Evolutionary conservation across 331 rosid genomes (phyloP).

Genomic region (Rosa hybrid): DNA sequence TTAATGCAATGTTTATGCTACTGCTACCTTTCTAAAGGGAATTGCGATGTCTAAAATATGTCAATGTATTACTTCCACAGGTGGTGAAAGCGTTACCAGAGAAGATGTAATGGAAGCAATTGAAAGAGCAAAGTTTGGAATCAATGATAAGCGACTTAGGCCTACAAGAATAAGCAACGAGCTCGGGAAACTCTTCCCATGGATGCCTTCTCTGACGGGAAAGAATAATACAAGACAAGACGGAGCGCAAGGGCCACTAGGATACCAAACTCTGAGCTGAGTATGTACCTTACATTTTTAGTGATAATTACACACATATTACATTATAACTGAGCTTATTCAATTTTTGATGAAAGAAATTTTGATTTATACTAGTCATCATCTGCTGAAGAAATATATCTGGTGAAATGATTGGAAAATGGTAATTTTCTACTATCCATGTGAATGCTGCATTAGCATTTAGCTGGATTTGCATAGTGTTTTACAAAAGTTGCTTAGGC

Average conservation of each 20-base stretch:
- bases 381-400: not conserved
- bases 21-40: not conserved
- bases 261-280: slow-evolving; percentile 77
- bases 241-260: slow-evolving; percentile 66
- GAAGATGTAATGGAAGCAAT: slow-evolving; percentile 95
- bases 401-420: not conserved
- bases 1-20: not conserved
- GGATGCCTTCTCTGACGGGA: slow-evolving; percentile 86
- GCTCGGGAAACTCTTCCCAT: slow-evolving; percentile 78
- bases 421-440: not conserved
- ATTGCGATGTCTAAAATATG: not conserved
- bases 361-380: not conserved
- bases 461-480: not conserved
- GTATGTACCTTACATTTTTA: slow-evolving; percentile 16
- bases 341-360: not conserved
- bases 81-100: slow-evolving; percentile 73
- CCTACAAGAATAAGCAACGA: slow-evolving; percentile 66
- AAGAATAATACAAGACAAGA: slow-evolving; percentile 54
- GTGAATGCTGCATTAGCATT: slow-evolving; percentile 7
- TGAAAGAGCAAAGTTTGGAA: slow-evolving; percentile 92
- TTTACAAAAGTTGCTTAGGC: not conserved
- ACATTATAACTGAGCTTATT: not conserved
- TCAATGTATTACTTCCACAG: slow-evolving; percentile 37
- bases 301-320: slow-evolving; percentile 5
- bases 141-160: slow-evolving; percentile 60